Percentiles rank a stretch among this genome's conserved stretches.
These are phyloP conservation scores for Colletotrichum noveboracense DNA, from an alignment of 2,329 filamentous ascomycete genomes.

Conservation along the genomic window DNA sequence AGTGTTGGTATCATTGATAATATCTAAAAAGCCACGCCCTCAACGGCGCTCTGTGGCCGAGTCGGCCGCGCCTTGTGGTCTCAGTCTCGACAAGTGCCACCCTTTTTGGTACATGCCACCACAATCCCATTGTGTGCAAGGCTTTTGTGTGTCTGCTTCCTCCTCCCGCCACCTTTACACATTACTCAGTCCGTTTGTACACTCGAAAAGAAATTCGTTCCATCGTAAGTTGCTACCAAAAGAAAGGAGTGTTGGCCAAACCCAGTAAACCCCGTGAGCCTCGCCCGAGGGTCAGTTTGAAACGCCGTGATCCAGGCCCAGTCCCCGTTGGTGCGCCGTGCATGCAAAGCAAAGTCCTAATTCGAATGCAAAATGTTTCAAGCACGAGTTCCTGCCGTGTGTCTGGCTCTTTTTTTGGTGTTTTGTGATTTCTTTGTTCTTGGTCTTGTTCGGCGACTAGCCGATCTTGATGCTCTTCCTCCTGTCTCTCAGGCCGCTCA, in stretches of 20 bases:
- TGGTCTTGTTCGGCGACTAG: neutral
- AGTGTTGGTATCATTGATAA: slow-evolving; percentile 18
- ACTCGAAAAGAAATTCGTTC: slow-evolving; percentile 19
- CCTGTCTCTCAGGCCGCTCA: slow-evolving; percentile 39
- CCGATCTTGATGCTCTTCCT: slow-evolving; percentile 44
- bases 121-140: neutral
- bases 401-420: neutral
- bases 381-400: neutral
- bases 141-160: neutral
- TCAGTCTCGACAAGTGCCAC: neutral
- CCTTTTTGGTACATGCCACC: slow-evolving; percentile 13
- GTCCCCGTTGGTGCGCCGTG: slow-evolving; percentile 16
- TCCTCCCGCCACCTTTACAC: neutral
- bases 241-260: slow-evolving; percentile 2
- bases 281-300: slow-evolving; percentile 7
- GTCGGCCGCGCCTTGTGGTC: neutral
- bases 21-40: slow-evolving; percentile 5
- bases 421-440: neutral
- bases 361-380: slow-evolving; percentile 12
- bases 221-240: slow-evolving; percentile 2
- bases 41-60: neutral
- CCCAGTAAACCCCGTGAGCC: neutral
- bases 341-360: slow-evolving; percentile 19
- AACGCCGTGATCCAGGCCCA: slow-evolving; percentile 10
- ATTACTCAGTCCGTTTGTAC: slow-evolving; percentile 12